A percentile compares a stretch with the other conserved stretches of the same genome.
phyloP scores from a whole-genome alignment of 2,329 filamentous ascomycete genomes.

The Parasarocladium wereldwijsianum region DNA sequence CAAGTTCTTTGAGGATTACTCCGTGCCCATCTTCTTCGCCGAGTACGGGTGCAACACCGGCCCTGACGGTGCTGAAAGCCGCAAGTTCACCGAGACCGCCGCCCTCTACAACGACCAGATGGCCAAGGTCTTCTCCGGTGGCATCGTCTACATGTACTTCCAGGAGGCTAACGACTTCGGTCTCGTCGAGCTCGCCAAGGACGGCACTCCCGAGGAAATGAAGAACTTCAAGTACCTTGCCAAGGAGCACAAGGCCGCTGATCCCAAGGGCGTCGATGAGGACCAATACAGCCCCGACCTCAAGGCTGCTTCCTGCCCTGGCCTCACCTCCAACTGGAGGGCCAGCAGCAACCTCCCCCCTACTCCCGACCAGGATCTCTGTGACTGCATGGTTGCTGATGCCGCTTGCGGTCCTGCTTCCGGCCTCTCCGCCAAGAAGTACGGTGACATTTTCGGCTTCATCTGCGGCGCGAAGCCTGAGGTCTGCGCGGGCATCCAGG shows the following conservation, averaged over 20 bases:
- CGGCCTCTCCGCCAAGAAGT: constrained; percentile 40
- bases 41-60: constrained; percentile 91
- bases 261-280: constrained; percentile 50
- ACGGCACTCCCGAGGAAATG: constrained; percentile 47
- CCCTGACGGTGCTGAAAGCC: constrained; percentile 41
- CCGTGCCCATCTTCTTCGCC: constrained; percentile 92
- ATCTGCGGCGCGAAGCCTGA: constrained; percentile 47
- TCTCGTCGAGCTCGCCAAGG: constrained; percentile 46
- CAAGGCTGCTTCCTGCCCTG: constrained; percentile 44
- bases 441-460: constrained; percentile 55
- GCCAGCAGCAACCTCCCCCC: constrained; percentile 57
- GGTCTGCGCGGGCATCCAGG: constrained; percentile 53
- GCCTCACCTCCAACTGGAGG: constrained; percentile 48
- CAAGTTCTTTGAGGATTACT: constrained; percentile 76
- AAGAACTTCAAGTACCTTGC: constrained; percentile 63
- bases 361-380: constrained; percentile 62
- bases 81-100: constrained; percentile 72
- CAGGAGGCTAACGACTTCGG: constrained; percentile 83
- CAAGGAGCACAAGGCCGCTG: constrained; percentile 52
- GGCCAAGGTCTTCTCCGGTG: constrained; percentile 80
- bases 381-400: constrained; percentile 69
- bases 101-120: constrained; percentile 71
- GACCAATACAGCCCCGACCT: constrained; percentile 50
- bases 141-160: constrained; percentile 99
- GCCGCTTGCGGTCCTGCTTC: constrained; percentile 55